Base-by-base conservation (phyloP, 768 basidiomycete genomes). In the Kwoniella sp. region DNA sequence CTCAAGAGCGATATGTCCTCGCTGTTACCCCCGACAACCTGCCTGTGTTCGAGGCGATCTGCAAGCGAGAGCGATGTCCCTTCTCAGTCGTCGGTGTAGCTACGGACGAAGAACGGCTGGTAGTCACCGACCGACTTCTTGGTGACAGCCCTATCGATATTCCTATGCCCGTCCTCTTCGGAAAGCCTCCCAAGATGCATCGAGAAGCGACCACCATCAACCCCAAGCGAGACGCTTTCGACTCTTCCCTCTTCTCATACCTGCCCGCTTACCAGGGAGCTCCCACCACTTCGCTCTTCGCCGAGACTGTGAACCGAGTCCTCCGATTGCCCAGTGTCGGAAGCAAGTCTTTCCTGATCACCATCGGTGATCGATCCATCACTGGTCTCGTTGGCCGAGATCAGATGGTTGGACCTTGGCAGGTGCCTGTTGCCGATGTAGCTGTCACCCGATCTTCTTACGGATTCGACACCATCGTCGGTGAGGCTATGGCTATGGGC, bases 351-450 rank as follows among this genome's bases (percentile, higher is more conserved):
- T 99, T 97, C 88, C 85, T 99, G 55, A 93, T 99, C 81, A 99
- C 96, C 55, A 99, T 99, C 65, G 96, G 96, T 26, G 96, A 99
- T 75, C 87, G 96, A 51, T 86, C 89, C 37, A 89, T 99, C 79
- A 93, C 94, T 0, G 96, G 96, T 25, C 87, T 99, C 52, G 92
- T 97, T 67, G 87, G 90, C 5, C 87, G 96, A 58, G 96, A 99
- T 78, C 96, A 99, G 81, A 98, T 99, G 95, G 92, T 97, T 25
- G 96, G 96, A 0, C 95, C 94, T 0, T 99, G 91, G 90, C 96
- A 99, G 82, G 90, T 97, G 11, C 95, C 96, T 38, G 92, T 97
- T 7, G 90, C 95, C 22, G 95, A 99, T 71, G 95, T 96, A 56
- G 96, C 95, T 2, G 92, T 97, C 48, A 99, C 95, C 4, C 88